Base-by-base conservation (phyloP, 2,329 filamentous ascomycete genomes). In the Nemania sp. region DNA sequence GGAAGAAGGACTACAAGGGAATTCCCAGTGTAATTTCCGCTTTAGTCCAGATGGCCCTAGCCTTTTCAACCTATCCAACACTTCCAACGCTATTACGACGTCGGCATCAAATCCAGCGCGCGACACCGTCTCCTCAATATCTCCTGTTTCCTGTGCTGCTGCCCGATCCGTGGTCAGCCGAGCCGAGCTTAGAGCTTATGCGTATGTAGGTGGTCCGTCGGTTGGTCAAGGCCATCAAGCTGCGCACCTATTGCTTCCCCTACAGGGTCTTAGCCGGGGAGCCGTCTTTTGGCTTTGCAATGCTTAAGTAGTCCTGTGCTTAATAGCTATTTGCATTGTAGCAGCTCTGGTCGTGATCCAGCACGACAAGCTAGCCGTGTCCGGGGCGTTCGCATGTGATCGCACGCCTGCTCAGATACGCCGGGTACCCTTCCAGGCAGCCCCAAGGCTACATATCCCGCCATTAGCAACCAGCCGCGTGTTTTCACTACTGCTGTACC, bases 391-490 rank as follows among this genome's bases (percentile, higher is more conserved):
- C 26, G 22, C 27, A 47, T 32, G 32, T 47, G 2, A 13, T 22
- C n/a, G 15, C 22, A 26, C 13, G 24, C 5, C 10, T 15, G 13
- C 18, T 26, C n/a, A 3, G 11, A 29, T 53, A 20, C 7, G 15
- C 22, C 11, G 10, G 26, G 18, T 45, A 26, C 29, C 20, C n/a
- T n/a, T n/a, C n/a, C n/a, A n/a, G n/a, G n/a, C n/a, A n/a, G n/a
- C n/a, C n/a, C 29, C 24, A 24, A 18, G 24, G 32, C 22, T n/a
- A 20, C 20, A n/a, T 52, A 38, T 24, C 22, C 47, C 49, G 24
- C 59, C 59, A 54, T 18, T 62, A 26, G 49, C 5, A 2, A 45
- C 10, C 5, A 32, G 59, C 59, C 59, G 49, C 59, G 59, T 62
- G 49, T 54, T 26, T 26, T 38, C 13, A 24, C 47, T 32, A 27